Percentiles rank a stretch among this genome's conserved stretches.
These are phyloP conservation scores for Tylopilus intermedius DNA, from an alignment of 768 basidiomycete genomes.

Conservation along the genomic window DNA sequence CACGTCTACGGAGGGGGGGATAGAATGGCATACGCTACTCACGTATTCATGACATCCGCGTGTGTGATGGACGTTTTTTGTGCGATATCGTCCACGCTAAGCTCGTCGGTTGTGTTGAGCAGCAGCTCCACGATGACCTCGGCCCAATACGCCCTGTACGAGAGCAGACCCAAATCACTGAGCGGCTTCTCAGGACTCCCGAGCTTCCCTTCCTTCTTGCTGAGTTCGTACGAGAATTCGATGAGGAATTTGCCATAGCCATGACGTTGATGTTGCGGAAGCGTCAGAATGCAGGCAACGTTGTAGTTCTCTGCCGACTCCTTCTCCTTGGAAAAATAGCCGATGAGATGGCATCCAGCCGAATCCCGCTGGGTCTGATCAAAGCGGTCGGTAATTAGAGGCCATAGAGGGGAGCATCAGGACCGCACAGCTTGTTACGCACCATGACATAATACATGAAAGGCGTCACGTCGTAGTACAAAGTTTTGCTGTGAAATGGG, in stretches of 20 bases:
- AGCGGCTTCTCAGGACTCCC: constrained; percentile 98
- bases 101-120: constrained; percentile 61
- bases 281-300: constrained; percentile 96
- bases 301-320: constrained; percentile 98
- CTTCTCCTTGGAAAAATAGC: constrained; percentile 99
- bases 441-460: constrained; percentile 99
- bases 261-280: constrained; percentile 95
- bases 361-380: constrained; percentile 77
- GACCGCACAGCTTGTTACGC: constrained; percentile 19
- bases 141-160: constrained; percentile 96
- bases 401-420: constrained; percentile 9
- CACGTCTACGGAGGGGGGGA: neutral
- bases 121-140: constrained; percentile 92
- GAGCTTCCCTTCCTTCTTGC: constrained; percentile 92
- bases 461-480: constrained; percentile 99
- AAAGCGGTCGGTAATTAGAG: constrained; percentile 6
- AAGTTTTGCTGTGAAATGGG: constrained; percentile 71
- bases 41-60: constrained; percentile 98
- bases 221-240: constrained; percentile 96
- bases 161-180: constrained; percentile 85
- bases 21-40: constrained; percentile 34
- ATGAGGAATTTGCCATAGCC: constrained; percentile 95
- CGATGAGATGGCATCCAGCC: constrained; percentile 87
- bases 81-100: constrained; percentile 96
- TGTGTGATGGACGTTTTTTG: constrained; percentile 93